Evolutionary conservation across 257 asterid species (phyloP).

Genomic region (Fraxinus quadrangulata): DNA sequence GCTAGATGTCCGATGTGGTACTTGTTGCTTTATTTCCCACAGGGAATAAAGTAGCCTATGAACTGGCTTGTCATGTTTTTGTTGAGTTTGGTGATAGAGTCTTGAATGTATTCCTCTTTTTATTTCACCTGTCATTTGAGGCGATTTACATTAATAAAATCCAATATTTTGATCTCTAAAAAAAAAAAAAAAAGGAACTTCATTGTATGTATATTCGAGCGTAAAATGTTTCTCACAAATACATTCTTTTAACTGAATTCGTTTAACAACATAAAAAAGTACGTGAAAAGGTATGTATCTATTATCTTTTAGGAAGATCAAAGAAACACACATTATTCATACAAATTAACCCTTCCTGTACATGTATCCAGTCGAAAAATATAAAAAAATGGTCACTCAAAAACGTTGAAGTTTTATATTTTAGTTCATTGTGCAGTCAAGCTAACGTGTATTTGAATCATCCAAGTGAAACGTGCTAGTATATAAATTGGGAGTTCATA

Average conservation of each 20-base stretch:
- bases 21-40: no score
- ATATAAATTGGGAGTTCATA: neutral
- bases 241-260: neutral
- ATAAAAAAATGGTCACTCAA: neutral
- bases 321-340: neutral
- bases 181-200: neutral
- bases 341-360: neutral
- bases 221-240: neutral
- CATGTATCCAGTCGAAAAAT: neutral
- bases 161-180: no score
- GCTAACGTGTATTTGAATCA: neutral
- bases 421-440: neutral
- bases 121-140: no score
- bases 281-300: neutral
- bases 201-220: neutral
- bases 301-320: neutral
- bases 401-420: neutral
- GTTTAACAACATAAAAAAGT: neutral
- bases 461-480: neutral
- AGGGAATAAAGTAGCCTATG: no score
- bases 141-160: no score
- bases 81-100: no score
- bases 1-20: no score
- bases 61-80: no score
- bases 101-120: no score